phyloP scores from a whole-genome alignment of 2,329 filamentous ascomycete genomes.

The Aspergillus sp. region DNA sequence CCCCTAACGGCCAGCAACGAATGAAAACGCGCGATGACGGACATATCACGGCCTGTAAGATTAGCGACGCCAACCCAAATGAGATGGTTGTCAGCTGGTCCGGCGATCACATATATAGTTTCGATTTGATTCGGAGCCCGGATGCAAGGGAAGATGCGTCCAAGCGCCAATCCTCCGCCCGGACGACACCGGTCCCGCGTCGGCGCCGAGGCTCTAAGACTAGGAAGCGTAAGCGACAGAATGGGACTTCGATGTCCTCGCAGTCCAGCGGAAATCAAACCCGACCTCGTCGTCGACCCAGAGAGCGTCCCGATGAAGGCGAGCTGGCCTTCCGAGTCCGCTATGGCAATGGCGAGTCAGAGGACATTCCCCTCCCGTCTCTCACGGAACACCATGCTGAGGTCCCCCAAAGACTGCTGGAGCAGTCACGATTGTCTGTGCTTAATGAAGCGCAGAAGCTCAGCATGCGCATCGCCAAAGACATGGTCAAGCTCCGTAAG shows the following conservation, averaged over 20 bases:
- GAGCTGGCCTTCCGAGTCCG: constrained; percentile 57
- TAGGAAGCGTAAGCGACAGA: constrained; percentile 61
- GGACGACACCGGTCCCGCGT: constrained; percentile 28
- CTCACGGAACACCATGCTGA: constrained; percentile 27
- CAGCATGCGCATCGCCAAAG: constrained; percentile 59
- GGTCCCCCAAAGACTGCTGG: constrained; percentile 36
- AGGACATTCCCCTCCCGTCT: constrained; percentile 56
- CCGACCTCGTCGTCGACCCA: constrained; percentile 51
- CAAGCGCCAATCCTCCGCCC: constrained; percentile 26
- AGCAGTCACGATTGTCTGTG: constrained; percentile 47
- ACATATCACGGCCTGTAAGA: constrained; percentile 71
- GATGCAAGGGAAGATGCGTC: constrained; percentile 52
- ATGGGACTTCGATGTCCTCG: constrained; percentile 47
- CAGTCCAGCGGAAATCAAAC: constrained; percentile 48
- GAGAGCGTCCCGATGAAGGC: constrained; percentile 39
- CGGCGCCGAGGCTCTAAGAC: constrained; percentile 41
- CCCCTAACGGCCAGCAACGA: constrained; percentile 59
- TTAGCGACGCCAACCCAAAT: constrained; percentile 67
- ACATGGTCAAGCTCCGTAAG: constrained; percentile 56
- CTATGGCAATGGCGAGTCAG: constrained; percentile 61
- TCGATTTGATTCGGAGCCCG: constrained; percentile 62
- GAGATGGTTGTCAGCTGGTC: constrained; percentile 70
- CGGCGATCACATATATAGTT: constrained; percentile 66
- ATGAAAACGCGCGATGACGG: constrained; percentile 54
- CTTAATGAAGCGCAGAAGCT: constrained; percentile 55